phyloP scores from a whole-genome alignment of 164 flowering plant genomes.

The Echeveria elegans region DNA sequence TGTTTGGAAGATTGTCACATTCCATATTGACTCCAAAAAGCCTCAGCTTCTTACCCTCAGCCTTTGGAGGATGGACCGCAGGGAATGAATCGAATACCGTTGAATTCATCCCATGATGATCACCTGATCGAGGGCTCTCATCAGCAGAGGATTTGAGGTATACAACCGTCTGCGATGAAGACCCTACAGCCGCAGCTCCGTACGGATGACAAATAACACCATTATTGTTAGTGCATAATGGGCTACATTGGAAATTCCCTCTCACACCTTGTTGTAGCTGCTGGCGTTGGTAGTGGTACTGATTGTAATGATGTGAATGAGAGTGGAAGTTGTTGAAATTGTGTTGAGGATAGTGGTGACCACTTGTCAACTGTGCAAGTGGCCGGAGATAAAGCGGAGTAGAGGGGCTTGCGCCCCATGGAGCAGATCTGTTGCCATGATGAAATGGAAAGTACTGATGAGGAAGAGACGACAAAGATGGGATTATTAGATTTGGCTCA shows the following conservation, averaged over 20 bases:
- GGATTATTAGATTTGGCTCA: constrained; percentile 7
- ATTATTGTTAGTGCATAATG: background rate
- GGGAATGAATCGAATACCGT: constrained; percentile 67
- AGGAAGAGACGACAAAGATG: constrained; percentile 2
- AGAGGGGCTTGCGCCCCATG: constrained; percentile 19
- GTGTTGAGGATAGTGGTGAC: constrained; percentile 10
- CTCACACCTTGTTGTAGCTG: background rate
- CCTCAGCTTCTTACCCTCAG: constrained; percentile 55
- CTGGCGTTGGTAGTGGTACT: background rate
- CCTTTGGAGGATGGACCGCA: constrained; percentile 49
- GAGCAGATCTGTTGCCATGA: constrained; percentile 17
- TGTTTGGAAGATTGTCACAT: constrained; percentile 40
- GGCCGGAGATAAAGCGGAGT: background rate
- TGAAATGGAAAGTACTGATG: constrained; percentile 15
- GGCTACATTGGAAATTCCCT: background rate
- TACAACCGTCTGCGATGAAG: background rate
- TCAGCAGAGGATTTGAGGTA: constrained; percentile 22
- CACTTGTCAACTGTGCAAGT: constrained; percentile 7
- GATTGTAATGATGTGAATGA: constrained; percentile 2
- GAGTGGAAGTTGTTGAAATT: constrained; percentile 12
- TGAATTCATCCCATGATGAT: constrained; percentile 15
- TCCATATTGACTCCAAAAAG: constrained; percentile 89
- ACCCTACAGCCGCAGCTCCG: background rate
- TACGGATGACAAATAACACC: background rate
- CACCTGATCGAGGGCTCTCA: constrained; percentile 11